A percentile compares a stretch with the other conserved stretches of the same genome.
Conservation (phyloP, 441 rosid species). For the Populus hybrid region DNA sequence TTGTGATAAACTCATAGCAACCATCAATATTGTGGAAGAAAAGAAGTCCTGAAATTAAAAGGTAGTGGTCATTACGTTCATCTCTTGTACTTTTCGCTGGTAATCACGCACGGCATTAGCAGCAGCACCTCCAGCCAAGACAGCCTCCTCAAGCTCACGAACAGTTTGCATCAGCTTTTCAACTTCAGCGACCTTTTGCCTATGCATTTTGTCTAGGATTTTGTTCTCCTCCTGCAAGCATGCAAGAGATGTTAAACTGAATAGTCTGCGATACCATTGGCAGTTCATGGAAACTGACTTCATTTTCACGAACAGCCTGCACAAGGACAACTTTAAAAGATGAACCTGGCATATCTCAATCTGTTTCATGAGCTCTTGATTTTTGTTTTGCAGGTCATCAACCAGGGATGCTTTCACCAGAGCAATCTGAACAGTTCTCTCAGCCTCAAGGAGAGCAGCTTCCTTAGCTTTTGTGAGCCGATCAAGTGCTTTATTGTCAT, state of each 20-base stretch:
- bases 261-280: background rate
- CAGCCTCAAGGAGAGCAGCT: conserved; percentile 90
- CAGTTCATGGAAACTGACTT: background rate
- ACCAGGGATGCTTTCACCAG: conserved; percentile 89
- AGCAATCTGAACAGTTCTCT: conserved; percentile 85
- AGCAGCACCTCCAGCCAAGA: conserved; percentile 96
- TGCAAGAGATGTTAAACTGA: background rate
- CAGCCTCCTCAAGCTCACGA: conserved; percentile 91
- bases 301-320: background rate
- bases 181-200: conserved; percentile 96
- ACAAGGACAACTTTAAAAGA: background rate
- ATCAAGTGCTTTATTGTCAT: conserved; percentile 88
- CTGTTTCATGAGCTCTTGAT: conserved; percentile 94
- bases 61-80: conserved; percentile 53
- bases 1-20: background rate
- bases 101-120: conserved; percentile 97
- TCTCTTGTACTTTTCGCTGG: conserved; percentile 92
- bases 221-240: conserved; percentile 81
- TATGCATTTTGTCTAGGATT: conserved; percentile 85
- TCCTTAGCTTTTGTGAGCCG: conserved; percentile 95
- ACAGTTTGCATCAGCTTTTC: conserved; percentile 97
- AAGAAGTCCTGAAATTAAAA: conserved; percentile 2
- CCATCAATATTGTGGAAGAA: background rate
- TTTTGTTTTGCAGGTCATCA: conserved; percentile 95
- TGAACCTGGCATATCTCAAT: conserved; percentile 93